Percentiles rank a stretch among this genome's conserved stretches.
Evolutionary conservation across 768 basidiomycete genomes (phyloP).

Genomic region (Termitomyces sp.): DNA sequence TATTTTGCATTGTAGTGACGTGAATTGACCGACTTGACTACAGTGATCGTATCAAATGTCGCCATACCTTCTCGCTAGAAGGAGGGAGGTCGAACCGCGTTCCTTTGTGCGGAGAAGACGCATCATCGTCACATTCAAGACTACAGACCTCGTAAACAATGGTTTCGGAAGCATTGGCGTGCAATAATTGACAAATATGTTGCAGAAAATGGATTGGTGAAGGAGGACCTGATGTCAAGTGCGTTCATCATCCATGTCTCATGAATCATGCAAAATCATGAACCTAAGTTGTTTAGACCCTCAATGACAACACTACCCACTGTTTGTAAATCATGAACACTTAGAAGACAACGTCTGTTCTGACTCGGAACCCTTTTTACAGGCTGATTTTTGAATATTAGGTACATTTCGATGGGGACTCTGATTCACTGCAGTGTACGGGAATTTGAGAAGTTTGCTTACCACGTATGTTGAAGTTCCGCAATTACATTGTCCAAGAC

Average conservation of each 20-base stretch:
- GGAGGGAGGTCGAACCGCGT: slow-evolving; percentile 5
- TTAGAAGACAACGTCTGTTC: not conserved
- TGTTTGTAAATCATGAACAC: slow-evolving; percentile 9
- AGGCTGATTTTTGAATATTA: not conserved
- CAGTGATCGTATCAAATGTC: not conserved
- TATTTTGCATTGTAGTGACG: not conserved
- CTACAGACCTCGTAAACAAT: not conserved
- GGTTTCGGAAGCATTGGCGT: slow-evolving; percentile 3
- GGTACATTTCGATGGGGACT: slow-evolving; percentile 10
- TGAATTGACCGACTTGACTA: not conserved
- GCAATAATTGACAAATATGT: slow-evolving; percentile 3
- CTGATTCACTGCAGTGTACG: too few species aligned
- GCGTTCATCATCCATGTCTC: not conserved
- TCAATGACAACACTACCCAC: slow-evolving; percentile 3
- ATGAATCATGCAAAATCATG: not conserved
- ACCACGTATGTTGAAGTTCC: too few species aligned
- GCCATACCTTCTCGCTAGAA: slow-evolving; percentile 9
- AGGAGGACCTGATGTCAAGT: slow-evolving; percentile 7
- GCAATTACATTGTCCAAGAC: too few species aligned
- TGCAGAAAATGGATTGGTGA: not conserved
- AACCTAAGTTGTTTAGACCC: slow-evolving; percentile 9
- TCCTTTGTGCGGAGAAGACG: slow-evolving; percentile 10
- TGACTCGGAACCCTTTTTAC: not conserved
- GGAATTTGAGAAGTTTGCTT: too few species aligned
- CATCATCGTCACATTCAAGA: slow-evolving; percentile 7